Percentiles rank a stretch among this genome's conserved stretches.
These are phyloP conservation scores for Boletellus ananas DNA, from an alignment of 768 basidiomycete species.

Conservation along the genomic window DNA sequence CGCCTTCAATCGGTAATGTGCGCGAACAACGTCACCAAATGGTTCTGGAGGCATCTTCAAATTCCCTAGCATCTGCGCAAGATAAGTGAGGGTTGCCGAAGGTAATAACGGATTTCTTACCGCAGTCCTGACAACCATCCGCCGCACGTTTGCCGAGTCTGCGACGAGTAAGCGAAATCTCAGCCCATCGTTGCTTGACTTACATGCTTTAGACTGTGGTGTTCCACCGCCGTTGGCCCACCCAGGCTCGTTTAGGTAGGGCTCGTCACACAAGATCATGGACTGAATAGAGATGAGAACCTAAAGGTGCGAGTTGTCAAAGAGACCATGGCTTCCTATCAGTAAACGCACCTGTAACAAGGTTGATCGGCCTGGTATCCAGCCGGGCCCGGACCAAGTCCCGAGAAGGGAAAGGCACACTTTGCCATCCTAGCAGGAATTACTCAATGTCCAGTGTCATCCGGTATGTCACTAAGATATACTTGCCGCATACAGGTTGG, in stretches of 20 bases:
- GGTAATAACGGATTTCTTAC: constrained; percentile 38
- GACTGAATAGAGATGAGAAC: constrained; percentile 93
- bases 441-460: neutral
- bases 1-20: constrained; percentile 88
- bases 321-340: neutral
- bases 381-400: constrained; percentile 92
- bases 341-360: constrained; percentile 63
- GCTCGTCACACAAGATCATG: constrained; percentile 92
- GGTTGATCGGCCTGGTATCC: constrained; percentile 88
- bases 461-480: neutral
- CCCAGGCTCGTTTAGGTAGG: constrained; percentile 90
- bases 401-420: constrained; percentile 90
- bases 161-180: constrained; percentile 9
- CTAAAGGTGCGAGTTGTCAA: constrained; percentile 25
- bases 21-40: constrained; percentile 82
- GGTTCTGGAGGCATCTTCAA: constrained; percentile 79
- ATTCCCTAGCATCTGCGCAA: constrained; percentile 74
- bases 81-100: constrained; percentile 7
- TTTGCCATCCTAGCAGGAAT: constrained; percentile 74
- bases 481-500: constrained; percentile 86
- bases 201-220: constrained; percentile 74
- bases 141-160: constrained; percentile 90
- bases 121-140: constrained; percentile 90
- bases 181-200: constrained; percentile 20
- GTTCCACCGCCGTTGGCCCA: constrained; percentile 75